phyloP scores from a whole-genome alignment of 1,284 basidiomycete species.

The Boletus austroedulis region DNA sequence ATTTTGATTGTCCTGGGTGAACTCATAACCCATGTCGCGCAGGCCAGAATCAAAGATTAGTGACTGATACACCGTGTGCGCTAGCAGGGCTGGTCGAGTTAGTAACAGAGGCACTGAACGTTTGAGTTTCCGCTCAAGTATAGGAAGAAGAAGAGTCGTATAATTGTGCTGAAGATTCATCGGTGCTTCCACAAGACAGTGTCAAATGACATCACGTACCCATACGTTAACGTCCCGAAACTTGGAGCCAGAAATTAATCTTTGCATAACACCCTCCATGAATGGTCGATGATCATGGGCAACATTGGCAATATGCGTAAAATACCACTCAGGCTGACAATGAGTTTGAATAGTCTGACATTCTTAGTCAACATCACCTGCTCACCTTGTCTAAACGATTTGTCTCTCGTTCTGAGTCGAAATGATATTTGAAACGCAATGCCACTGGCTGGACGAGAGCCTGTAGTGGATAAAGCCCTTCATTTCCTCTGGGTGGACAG shows the following conservation, averaged over 20 bases:
- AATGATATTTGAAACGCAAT: constrained; percentile 93
- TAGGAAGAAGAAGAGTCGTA: constrained; percentile 65
- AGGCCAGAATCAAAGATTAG: constrained; percentile 85
- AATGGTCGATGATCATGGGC: constrained; percentile 80
- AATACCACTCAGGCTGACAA: constrained; percentile 91
- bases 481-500: constrained; percentile 34
- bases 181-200: constrained; percentile 1
- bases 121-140: constrained; percentile 69
- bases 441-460: constrained; percentile 84
- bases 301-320: constrained; percentile 85
- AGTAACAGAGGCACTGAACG: constrained; percentile 75
- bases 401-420: constrained; percentile 82
- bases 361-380: neutral
- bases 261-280: constrained; percentile 74
- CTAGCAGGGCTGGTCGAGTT: constrained; percentile 78
- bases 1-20: constrained; percentile 46
- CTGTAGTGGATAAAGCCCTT: constrained; percentile 76
- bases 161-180: constrained; percentile 67
- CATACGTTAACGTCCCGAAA: constrained; percentile 69
- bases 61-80: constrained; percentile 93
- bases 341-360: neutral
- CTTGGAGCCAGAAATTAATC: constrained; percentile 61
- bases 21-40: constrained; percentile 69
- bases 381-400: constrained; percentile 90
- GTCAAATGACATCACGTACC: constrained; percentile 45